These are phyloP conservation scores for Gossypium schwendimanii DNA, from an alignment of 441 rosid species.

Conservation along the genomic window DNA sequence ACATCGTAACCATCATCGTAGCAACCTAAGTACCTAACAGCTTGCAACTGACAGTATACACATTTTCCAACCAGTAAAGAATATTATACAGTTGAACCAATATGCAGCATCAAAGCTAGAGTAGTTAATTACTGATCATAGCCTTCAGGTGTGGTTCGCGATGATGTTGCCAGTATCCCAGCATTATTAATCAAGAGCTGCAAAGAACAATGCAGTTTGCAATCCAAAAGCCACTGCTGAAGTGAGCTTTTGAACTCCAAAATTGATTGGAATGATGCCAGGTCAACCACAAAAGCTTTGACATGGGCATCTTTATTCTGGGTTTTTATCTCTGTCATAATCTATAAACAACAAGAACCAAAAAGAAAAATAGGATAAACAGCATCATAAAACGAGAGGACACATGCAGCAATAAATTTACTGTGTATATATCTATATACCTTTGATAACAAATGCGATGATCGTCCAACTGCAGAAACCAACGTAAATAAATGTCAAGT, in stretches of 20 bases:
- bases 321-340: conserved; percentile 38
- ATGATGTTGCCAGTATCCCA: conserved; percentile 74
- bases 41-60: background rate
- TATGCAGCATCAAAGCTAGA: background rate
- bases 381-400: background rate
- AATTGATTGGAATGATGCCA: conserved; percentile 67
- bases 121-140: conserved; percentile 58
- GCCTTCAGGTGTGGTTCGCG: conserved; percentile 60
- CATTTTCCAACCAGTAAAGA: background rate
- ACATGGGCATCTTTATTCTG: conserved; percentile 44
- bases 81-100: background rate
- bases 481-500: conserved; percentile 20
- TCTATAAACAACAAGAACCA: conserved; percentile 32
- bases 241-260: conserved; percentile 49
- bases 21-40: no score
- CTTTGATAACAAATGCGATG: conserved; percentile 45
- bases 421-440: conserved; percentile 24
- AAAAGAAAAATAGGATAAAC: background rate
- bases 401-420: conserved; percentile 2
- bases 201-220: conserved; percentile 63
- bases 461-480: conserved; percentile 64
- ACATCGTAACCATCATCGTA: no score
- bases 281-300: conserved; percentile 66
- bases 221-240: conserved; percentile 67
- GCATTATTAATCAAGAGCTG: conserved; percentile 87